Conservation (phyloP, 176 grass and related monocot genomes). For the Eleusine coracana region DNA sequence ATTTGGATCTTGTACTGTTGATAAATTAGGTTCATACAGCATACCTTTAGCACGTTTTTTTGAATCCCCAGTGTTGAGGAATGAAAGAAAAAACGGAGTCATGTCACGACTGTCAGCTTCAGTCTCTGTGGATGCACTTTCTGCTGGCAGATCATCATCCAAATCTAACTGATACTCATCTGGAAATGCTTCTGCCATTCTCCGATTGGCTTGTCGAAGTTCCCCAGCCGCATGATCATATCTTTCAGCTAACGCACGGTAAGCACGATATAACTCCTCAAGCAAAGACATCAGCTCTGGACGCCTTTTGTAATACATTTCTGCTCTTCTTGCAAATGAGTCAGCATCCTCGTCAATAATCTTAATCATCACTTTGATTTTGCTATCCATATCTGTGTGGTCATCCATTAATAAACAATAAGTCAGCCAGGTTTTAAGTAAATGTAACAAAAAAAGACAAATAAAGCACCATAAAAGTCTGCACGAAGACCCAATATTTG, state of each 20-base stretch:
- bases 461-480: not conserved
- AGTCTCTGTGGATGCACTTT: conserved; percentile 45
- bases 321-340: conserved; percentile 94
- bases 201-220: conserved; percentile 77
- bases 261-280: conserved; percentile 95
- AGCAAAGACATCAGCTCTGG: conserved; percentile 92
- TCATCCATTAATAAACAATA: conserved; percentile 29
- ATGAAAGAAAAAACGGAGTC: conserved; percentile 60
- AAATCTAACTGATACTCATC: conserved; percentile 71
- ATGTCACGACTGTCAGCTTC: conserved; percentile 54
- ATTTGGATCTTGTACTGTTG: not conserved
- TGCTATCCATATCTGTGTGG: conserved; percentile 75
- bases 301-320: conserved; percentile 94
- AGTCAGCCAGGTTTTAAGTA: conserved; percentile 21
- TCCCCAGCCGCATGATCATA: conserved; percentile 89
- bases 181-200: conserved; percentile 94
- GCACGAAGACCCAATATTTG: not conserved
- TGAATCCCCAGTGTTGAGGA: conserved; percentile 56
- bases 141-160: conserved; percentile 71
- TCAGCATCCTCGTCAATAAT: conserved; percentile 97
- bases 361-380: conserved; percentile 96
- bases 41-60: conserved; percentile 60
- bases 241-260: conserved; percentile 91
- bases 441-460: conserved; percentile 26
- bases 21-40: conserved; percentile 24